These are phyloP conservation scores for Kuraishia cidri DNA, from an alignment of 805 yeast genomes.

Conservation along the genomic window DNA sequence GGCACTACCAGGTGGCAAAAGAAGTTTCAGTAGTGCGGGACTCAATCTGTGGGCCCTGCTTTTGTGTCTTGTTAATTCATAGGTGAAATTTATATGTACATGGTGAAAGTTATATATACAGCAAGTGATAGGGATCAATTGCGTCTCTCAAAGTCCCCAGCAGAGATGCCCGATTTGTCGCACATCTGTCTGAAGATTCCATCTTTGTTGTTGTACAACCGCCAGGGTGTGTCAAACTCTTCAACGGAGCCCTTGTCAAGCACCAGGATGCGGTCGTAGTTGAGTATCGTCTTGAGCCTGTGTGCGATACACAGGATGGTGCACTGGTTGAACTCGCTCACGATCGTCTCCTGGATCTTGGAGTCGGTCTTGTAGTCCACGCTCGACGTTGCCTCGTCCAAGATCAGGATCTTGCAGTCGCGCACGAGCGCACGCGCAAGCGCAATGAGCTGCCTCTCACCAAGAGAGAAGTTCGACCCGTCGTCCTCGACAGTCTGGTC, in stretches of 20 bases:
- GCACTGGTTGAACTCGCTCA: constrained; percentile 46
- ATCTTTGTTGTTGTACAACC: constrained; percentile 26
- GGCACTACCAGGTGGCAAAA: too few relatives aligned
- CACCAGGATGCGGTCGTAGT: constrained; percentile 51
- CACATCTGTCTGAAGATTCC: constrained; percentile 47
- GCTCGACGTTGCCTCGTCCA: constrained; percentile 74
- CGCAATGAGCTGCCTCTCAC: constrained; percentile 64
- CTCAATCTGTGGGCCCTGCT: too few relatives aligned
- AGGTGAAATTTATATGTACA: too few relatives aligned
- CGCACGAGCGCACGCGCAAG: constrained; percentile 66
- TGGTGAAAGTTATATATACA: too few relatives aligned
- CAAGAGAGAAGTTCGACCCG: constrained; percentile 62
- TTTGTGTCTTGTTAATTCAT: too few relatives aligned
- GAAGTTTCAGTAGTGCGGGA: too few relatives aligned
- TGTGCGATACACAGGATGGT: constrained; percentile 72
- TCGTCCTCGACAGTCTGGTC: constrained; percentile 55
- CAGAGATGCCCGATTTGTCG: constrained; percentile 32
- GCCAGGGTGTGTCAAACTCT: constrained; percentile 47
- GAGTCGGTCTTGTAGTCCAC: constrained; percentile 70
- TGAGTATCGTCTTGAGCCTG: constrained; percentile 52
- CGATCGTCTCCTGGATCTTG: constrained; percentile 52
- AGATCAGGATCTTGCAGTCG: constrained; percentile 46
- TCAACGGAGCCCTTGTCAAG: constrained; percentile 45
- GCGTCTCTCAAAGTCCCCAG: constrained; percentile 26
- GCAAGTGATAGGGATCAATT: too few relatives aligned